A percentile compares a stretch with the other conserved stretches of the same genome.
Evolutionary conservation across 306 rosid species (phyloP).

Genomic region (Vigna unguiculata): DNA sequence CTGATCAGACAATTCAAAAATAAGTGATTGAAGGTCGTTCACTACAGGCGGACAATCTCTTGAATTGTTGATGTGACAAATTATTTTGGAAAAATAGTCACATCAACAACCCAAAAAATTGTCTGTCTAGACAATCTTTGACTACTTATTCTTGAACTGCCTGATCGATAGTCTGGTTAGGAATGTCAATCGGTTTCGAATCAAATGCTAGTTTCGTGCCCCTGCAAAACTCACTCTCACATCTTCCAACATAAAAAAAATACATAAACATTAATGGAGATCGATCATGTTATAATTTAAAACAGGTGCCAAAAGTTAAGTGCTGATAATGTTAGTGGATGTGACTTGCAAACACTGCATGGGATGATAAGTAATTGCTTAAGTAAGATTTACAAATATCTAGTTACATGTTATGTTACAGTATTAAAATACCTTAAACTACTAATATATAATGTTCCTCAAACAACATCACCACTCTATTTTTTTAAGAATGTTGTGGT

Average conservation of each 20-base stretch:
- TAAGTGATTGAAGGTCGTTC: too few relatives aligned
- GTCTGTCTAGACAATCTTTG: too few relatives aligned
- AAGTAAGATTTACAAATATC: conserved; percentile 21
- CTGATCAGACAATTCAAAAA: too few relatives aligned
- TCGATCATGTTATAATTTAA: conserved; percentile 1
- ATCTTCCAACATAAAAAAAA: too few relatives aligned
- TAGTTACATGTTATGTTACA: conserved; percentile 27
- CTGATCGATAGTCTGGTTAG: too few relatives aligned
- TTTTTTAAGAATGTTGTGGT: conserved; percentile 40
- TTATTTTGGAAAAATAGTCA: too few relatives aligned
- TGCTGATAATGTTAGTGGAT: conserved; percentile 13
- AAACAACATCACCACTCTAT: conserved; percentile 10
- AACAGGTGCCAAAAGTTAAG: conserved; percentile 14
- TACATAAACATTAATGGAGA: conserved; percentile 25
- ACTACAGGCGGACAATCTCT: too few relatives aligned
- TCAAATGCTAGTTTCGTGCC: not conserved
- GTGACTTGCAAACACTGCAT: conserved; percentile 25
- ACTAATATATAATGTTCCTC: conserved; percentile 12
- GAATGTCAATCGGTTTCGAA: too few relatives aligned
- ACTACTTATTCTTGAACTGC: too few relatives aligned
- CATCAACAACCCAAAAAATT: too few relatives aligned
- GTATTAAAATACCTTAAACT: conserved; percentile 17
- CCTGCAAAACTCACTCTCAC: conserved; percentile 2
- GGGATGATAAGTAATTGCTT: not conserved
- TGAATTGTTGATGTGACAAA: too few relatives aligned